Evolutionary conservation across 208 protist genomes (phyloP).

Genomic region (Tetramitus jugosus): DNA sequence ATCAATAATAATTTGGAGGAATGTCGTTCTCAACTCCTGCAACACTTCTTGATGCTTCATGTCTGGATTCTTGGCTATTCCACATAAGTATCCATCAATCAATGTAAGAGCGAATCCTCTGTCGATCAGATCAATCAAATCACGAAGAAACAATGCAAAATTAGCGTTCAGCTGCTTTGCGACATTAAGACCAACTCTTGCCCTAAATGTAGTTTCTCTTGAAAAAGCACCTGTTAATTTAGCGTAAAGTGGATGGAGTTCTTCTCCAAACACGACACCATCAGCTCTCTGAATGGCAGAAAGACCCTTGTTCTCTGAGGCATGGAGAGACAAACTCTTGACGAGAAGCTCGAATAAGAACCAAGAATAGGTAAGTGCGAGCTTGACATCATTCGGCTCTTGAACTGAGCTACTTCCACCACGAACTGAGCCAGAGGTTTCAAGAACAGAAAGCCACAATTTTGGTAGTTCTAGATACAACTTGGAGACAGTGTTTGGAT

Average conservation of each 20-base stretch:
- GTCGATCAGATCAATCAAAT: constrained; percentile 43
- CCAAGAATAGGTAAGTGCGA: constrained; percentile 27
- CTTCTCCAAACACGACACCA: too few relatives aligned
- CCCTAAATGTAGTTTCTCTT: neutral
- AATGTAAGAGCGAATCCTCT: constrained; percentile 32
- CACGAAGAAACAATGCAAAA: constrained; percentile 41
- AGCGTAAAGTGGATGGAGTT: neutral
- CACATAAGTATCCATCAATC: neutral
- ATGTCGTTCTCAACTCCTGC: constrained; percentile 39
- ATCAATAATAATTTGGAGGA: constrained; percentile 41
- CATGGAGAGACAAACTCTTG: constrained; percentile 41
- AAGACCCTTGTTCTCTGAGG: too few relatives aligned
- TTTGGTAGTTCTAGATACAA: neutral
- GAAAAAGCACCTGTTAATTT: neutral
- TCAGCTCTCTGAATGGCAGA: too few relatives aligned
- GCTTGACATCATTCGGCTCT: neutral
- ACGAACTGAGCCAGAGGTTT: too few relatives aligned
- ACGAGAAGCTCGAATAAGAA: constrained; percentile 48
- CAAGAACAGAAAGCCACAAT: too few relatives aligned
- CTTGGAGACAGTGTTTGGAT: neutral
- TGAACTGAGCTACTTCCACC: too few relatives aligned
- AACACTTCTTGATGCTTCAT: neutral
- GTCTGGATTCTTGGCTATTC: neutral
- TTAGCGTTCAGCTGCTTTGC: constrained; percentile 37
- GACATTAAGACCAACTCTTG: neutral